Evolutionary conservation across 768 basidiomycete genomes (phyloP).

Genomic region (Flagelloscypha sp.): DNA sequence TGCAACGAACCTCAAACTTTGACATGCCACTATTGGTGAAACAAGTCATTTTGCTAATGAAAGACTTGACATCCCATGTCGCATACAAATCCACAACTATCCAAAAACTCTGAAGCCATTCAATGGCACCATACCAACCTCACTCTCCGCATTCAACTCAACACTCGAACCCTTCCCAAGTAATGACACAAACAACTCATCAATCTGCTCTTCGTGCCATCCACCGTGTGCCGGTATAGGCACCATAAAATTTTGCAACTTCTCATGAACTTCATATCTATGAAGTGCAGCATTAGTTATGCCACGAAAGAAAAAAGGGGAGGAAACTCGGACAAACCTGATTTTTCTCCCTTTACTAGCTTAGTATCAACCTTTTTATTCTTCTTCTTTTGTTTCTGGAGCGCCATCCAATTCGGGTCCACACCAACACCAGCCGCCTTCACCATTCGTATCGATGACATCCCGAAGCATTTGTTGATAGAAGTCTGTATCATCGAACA

Average conservation of each 20-base stretch:
- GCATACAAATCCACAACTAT: too few relatives aligned
- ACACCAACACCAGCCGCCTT: slow-evolving; percentile 27
- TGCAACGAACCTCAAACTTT: too few relatives aligned
- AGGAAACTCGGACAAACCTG: slow-evolving; percentile 38
- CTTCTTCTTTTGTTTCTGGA: slow-evolving; percentile 61
- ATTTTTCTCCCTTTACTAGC: slow-evolving; percentile 94
- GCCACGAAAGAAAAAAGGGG: not conserved
- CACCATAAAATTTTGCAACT: slow-evolving; percentile 95
- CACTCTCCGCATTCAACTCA: slow-evolving; percentile 20
- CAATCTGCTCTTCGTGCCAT: slow-evolving; percentile 96
- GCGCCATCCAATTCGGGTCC: slow-evolving; percentile 52
- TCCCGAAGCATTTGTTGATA: slow-evolving; percentile 90
- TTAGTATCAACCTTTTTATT: slow-evolving; percentile 89
- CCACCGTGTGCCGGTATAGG: slow-evolving; percentile 59
- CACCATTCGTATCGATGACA: slow-evolving; percentile 67
- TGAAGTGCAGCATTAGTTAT: slow-evolving; percentile 1
- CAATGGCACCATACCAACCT: slow-evolving; percentile 24
- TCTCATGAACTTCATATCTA: slow-evolving; percentile 92
- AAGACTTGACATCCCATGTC: too few relatives aligned
- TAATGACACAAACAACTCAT: slow-evolving; percentile 86
- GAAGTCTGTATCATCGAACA: slow-evolving; percentile 88
- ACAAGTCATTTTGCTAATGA: too few relatives aligned
- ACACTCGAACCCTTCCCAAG: slow-evolving; percentile 65
- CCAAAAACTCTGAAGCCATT: slow-evolving; percentile 56
- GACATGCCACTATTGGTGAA: too few relatives aligned